Conservation (phyloP, 2,329 filamentous ascomycete genomes). For the Hypoxylon sp. region DNA sequence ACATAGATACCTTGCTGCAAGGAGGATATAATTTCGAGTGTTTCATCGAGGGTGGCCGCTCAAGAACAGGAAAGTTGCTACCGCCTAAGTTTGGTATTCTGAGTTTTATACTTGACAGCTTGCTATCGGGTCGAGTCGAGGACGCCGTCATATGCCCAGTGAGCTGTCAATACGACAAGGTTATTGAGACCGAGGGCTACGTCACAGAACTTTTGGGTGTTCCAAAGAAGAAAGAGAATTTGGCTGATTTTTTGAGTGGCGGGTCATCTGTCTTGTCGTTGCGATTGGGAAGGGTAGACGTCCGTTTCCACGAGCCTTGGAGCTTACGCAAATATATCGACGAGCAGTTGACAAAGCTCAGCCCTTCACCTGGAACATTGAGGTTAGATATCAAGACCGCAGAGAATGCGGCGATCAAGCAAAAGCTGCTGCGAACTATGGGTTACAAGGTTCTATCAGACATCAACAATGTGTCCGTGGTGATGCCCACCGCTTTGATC, state of each 20-base stretch:
- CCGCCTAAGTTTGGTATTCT: constrained; percentile 97
- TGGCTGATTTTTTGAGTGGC: constrained; percentile 88
- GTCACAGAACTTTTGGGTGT: constrained; percentile 93
- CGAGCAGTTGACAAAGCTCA: constrained; percentile 76
- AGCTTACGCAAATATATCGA: constrained; percentile 86
- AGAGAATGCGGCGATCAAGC: constrained; percentile 68
- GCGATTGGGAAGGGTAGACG: constrained; percentile 91
- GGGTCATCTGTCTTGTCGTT: constrained; percentile 88
- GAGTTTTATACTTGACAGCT: constrained; percentile 89
- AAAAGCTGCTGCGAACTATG: constrained; percentile 84
- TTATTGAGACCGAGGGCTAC: constrained; percentile 97
- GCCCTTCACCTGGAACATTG: constrained; percentile 63
- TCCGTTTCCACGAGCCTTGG: constrained; percentile 97
- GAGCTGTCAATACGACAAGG: constrained; percentile 98
- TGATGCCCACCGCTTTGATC: constrained; percentile 97
- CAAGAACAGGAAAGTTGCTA: constrained; percentile 91
- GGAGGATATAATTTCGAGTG: constrained; percentile 96
- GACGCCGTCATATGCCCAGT: constrained; percentile 96
- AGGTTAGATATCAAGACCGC: constrained; percentile 64
- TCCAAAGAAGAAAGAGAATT: constrained; percentile 95
- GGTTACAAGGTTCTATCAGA: constrained; percentile 94
- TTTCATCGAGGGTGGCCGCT: constrained; percentile 96
- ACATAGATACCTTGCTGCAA: constrained; percentile 92
- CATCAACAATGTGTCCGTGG: constrained; percentile 95
- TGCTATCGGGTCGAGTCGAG: constrained; percentile 87